Conservation (phyloP, 176 grass and related monocot species). For the Secale cereale region DNA sequence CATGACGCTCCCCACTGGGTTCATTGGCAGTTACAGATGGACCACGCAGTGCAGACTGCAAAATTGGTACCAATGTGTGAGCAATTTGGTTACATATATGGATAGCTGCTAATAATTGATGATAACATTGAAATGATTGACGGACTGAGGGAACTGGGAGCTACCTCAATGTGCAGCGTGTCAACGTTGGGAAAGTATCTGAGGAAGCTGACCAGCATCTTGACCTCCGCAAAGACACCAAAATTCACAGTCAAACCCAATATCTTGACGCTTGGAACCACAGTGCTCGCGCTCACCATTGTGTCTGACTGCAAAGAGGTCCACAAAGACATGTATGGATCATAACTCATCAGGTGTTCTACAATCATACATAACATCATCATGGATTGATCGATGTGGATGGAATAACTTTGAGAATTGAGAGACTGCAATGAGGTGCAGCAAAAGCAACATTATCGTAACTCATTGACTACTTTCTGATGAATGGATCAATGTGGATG, state of each 20-base stretch:
- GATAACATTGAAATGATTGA: not conserved
- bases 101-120: not conserved
- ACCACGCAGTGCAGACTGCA: conserved; percentile 11
- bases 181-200: conserved; percentile 28
- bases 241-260: conserved; percentile 4
- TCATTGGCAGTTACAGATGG: not conserved
- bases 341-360: too few relatives aligned
- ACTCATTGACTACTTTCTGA: not conserved
- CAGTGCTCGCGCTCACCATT: not conserved
- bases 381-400: too few relatives aligned
- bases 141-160: not conserved
- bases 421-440: not conserved
- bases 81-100: not conserved
- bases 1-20: not conserved
- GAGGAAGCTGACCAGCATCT: conserved; percentile 13
- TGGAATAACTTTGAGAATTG: too few relatives aligned
- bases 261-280: conserved; percentile 19
- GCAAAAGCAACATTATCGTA: not conserved
- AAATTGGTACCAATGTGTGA: not conserved
- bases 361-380: too few relatives aligned
- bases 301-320: not conserved
- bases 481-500: not conserved
- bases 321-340: too few relatives aligned
- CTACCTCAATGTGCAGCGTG: conserved; percentile 5
- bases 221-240: not conserved